phyloP scores from a whole-genome alignment of 2,329 filamentous ascomycete genomes.

The Ascochyta fabae region DNA sequence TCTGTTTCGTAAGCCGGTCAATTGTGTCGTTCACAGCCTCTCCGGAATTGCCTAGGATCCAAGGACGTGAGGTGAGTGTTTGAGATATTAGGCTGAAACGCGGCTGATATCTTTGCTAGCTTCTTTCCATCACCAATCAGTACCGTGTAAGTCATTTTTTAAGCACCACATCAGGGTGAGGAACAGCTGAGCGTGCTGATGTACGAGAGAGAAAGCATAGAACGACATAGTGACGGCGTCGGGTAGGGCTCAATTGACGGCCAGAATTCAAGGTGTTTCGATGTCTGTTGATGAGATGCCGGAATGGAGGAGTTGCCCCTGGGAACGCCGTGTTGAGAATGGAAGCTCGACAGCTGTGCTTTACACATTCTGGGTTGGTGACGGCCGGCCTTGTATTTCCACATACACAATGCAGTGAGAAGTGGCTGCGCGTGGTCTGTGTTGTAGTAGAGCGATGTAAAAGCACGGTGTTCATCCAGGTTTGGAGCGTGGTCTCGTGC shows the following conservation, averaged over 20 bases:
- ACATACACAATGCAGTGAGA: not conserved
- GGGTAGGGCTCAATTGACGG: not conserved
- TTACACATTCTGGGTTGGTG: not conserved
- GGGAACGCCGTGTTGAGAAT: not conserved
- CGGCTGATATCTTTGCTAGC: slow-evolving; percentile 2
- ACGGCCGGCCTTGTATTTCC: not conserved
- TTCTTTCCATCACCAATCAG: slow-evolving; percentile 4
- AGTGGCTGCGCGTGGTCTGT: too few species aligned
- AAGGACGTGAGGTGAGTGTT: slow-evolving; percentile 24
- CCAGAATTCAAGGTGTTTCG: not conserved
- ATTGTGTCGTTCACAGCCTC: not conserved
- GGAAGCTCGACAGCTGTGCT: not conserved
- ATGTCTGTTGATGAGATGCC: not conserved
- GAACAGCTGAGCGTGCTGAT: not conserved
- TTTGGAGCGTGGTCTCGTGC: not conserved
- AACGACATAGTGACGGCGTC: not conserved
- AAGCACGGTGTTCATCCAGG: not conserved
- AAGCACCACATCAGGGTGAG: not conserved
- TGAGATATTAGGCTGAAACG: slow-evolving; percentile 37
- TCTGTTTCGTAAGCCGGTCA: slow-evolving; percentile 4
- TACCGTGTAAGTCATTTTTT: not conserved
- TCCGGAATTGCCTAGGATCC: slow-evolving; percentile 20
- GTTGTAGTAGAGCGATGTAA: not conserved
- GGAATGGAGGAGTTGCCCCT: not conserved
- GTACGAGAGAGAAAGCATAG: not conserved